A percentile compares a stretch with the other conserved stretches of the same genome.
Conservation (phyloP, 768 basidiomycete genomes). For the Sistotremastrum suecicum region DNA sequence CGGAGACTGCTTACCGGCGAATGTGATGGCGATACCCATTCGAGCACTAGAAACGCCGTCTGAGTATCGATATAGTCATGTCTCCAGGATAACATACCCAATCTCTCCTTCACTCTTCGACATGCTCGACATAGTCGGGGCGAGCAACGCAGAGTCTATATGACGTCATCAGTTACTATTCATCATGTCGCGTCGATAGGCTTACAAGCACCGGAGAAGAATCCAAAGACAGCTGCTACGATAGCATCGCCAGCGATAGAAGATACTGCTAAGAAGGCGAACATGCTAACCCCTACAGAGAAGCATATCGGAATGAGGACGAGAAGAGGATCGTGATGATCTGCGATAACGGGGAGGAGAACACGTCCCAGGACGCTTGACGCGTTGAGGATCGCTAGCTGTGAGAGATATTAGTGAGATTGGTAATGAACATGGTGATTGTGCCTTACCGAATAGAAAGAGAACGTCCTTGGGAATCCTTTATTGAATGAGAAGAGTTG, state of each 20-base stretch:
- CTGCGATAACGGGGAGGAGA: conserved; percentile 29
- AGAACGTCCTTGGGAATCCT: conserved; percentile 29
- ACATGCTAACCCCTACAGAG: conserved; percentile 29
- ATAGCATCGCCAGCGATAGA: conserved; percentile 20
- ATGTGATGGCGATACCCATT: conserved; percentile 1
- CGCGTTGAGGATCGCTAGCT: conserved; percentile 41
- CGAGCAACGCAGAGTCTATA: neutral
- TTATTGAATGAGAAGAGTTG: conserved; percentile 39
- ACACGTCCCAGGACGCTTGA: conserved; percentile 35
- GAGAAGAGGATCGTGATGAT: conserved; percentile 11
- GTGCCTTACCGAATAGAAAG: conserved; percentile 38
- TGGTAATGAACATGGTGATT: neutral
- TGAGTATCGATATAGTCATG: neutral
- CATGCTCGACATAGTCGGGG: neutral
- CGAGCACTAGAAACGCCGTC: neutral
- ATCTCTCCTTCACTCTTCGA: neutral
- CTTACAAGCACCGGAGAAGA: conserved; percentile 29
- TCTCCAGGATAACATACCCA: neutral
- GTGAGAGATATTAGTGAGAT: neutral
- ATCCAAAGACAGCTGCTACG: conserved; percentile 30
- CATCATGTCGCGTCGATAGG: neutral
- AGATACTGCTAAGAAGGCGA: conserved; percentile 28
- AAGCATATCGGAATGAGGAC: conserved; percentile 5
- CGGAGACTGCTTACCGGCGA: neutral
- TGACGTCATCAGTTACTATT: neutral